Percentiles rank a stretch among this genome's conserved stretches.
phyloP scores from a whole-genome alignment of 257 asterid species.

The Nicotiana paniculata region DNA sequence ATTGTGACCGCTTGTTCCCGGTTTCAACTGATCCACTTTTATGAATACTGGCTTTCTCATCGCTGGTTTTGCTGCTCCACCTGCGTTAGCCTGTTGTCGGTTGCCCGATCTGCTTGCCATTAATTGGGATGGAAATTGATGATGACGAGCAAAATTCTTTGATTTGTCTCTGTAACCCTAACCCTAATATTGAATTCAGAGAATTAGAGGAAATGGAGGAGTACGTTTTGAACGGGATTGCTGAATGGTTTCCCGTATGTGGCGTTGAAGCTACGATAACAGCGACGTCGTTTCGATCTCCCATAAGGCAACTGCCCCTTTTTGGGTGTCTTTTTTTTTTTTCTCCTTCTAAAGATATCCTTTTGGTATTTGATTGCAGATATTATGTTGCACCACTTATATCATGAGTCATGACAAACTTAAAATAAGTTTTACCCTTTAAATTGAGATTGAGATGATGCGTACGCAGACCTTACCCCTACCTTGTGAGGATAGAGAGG shows the following conservation, averaged over 20 bases:
- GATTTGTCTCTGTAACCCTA: neutral
- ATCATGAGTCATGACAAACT: too few relatives aligned
- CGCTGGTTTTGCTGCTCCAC: slow-evolving; percentile 29
- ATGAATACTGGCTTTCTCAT: slow-evolving; percentile 73
- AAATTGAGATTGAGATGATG: too few relatives aligned
- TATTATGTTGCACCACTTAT: neutral
- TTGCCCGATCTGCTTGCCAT: slow-evolving; percentile 53
- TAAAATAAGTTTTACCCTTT: too few relatives aligned
- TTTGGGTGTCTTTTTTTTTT: neutral
- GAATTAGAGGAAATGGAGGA: neutral
- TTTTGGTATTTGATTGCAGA: neutral
- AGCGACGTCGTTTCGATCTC: neutral
- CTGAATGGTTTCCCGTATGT: neutral
- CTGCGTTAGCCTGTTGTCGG: slow-evolving; percentile 27
- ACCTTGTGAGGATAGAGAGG: too few relatives aligned
- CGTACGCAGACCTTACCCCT: too few relatives aligned
- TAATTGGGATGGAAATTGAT: neutral
- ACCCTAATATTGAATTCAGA: slow-evolving; percentile 40
- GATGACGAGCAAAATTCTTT: neutral
- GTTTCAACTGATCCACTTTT: slow-evolving; percentile 58
- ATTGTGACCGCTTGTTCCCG: slow-evolving; percentile 69
- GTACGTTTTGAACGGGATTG: neutral
- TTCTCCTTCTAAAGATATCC: neutral
- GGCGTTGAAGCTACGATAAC: neutral
- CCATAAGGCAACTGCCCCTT: neutral